Evolutionary conservation across 2,329 filamentous ascomycete genomes (phyloP), one percentile per base, ranked within the genome.

Genomic region (Neofusicoccum umdonicola): DNA sequence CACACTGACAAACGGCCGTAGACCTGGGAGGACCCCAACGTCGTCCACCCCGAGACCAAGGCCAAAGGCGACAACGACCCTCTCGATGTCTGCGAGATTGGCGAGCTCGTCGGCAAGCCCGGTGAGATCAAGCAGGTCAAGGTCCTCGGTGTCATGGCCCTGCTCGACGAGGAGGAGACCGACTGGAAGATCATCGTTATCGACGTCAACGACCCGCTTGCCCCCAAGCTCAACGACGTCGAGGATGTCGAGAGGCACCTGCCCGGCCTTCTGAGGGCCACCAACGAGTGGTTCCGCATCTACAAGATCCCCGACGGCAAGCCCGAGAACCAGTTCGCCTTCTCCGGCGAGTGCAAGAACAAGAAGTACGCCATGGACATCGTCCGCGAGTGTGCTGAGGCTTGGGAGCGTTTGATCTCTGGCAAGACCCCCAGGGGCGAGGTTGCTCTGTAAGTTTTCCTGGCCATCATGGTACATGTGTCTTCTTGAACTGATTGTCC

Each of bases 101-200:
- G 95, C 76, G 95, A 99, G 88, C 88, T 97, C 66, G 95, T 99
- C 75, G 92, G 91, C 80, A 96, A 96, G 86, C 87, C 89, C 67
- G 95, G 95, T 73, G 94, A 99, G 85, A 85, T 99, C 81, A 99
- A 98, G 88, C 95, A 98, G 85, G 95, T 99, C 88, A 99, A 98
- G 90, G 92, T 98, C 69, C 91, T 99, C 69, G 95, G 95, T 81
- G 93, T 98, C 79, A 99, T 99, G 95, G 95, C 95, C 72, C 88
- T 99, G 71, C 91, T 99, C 70, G 95, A 99, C 76, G 95, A 99
- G 88, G 95, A 96, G 81, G 95, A 99, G 90, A 99, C 95, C 70
- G 95, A 99, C 88, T 99, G 95, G 95, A 99, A 99, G 89, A 92
- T 99, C 84, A 98, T 99, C 74, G 95, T 98, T 82, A 96, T 99